Base-by-base conservation (phyloP, 768 basidiomycete species). In the Pulveroboletus sp. region DNA sequence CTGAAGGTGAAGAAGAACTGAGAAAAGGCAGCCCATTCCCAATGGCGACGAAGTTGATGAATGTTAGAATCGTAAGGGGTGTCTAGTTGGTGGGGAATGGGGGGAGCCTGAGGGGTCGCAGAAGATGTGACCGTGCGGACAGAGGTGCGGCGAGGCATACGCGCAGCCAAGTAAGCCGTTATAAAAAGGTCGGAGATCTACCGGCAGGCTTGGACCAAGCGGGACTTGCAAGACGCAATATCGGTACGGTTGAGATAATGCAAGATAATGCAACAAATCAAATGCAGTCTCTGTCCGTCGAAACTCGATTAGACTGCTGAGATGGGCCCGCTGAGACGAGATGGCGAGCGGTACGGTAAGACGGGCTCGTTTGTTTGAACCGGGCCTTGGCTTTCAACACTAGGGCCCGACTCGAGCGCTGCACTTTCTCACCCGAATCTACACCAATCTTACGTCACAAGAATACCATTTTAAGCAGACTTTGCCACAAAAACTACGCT, bases 11-110 rank as follows among this genome's bases (percentile, higher is more conserved):
- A 85, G 71, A 90, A 85, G 77, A 95, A 94, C 66, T 94, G 91
- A 69, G 80, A 80, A 69, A 93, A 87, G 24, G 86, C 86, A 6
- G 93, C 93, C 91, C 91, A 95, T 75, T 88, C 85, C 90, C 90
- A 94, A 56, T 91, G 81, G 50, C 74, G 82, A 49, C 93, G 78
- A 45, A 96, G 83, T 27, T 71, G 62, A 39, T 64, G 53, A 46
- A 86, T 65, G 59, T 81, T 72, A 57, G 59, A 57, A 43, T 71
- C 68, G 50, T 61, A 62, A 44, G 60, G 53, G 46, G 65, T 46
- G 47, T 60, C 51, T 62, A 59, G 50, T 52, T 62, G 53, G 41
- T 65, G 51, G 50, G 57, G 56, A 32, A 68, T 55, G 46, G 63
- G 53, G 44, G 57, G 57, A 17, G 57, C 61, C 50, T 60, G 59